These are phyloP conservation scores for Fraxinus platypoda DNA, from an alignment of 305 asterid species.

Conservation along the genomic window DNA sequence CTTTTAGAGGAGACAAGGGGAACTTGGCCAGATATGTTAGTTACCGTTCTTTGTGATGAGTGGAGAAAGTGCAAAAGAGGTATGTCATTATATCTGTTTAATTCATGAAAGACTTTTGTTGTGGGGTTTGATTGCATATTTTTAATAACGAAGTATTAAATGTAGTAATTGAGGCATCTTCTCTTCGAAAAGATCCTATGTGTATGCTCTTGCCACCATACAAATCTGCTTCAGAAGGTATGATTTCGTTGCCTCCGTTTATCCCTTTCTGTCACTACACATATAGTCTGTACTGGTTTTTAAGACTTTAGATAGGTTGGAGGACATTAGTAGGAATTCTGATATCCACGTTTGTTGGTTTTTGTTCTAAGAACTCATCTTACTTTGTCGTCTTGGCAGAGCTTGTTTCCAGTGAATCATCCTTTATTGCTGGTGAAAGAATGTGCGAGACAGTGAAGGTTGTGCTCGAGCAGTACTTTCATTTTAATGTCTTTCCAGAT, in stretches of 20 bases:
- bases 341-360: neutral
- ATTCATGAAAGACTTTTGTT: neutral
- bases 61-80: slow-evolving; percentile 99
- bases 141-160: slow-evolving; percentile 21
- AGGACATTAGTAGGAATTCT: neutral
- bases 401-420: slow-evolving; percentile 52
- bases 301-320: neutral
- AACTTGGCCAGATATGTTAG: slow-evolving; percentile 79
- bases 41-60: slow-evolving; percentile 72
- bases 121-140: slow-evolving; percentile 16
- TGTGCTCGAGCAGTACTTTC: slow-evolving; percentile 28
- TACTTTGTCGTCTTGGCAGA: slow-evolving; percentile 42
- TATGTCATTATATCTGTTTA: slow-evolving; percentile 19
- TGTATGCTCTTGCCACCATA: slow-evolving; percentile 54
- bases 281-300: neutral
- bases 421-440: slow-evolving; percentile 76
- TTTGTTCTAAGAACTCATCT: slow-evolving; percentile 17
- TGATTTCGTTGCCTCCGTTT: slow-evolving; percentile 16
- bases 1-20: slow-evolving; percentile 81
- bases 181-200: slow-evolving; percentile 84
- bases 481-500: slow-evolving; percentile 8
- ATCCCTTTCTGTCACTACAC: neutral
- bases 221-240: slow-evolving; percentile 54
- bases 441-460: slow-evolving; percentile 92
- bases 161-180: slow-evolving; percentile 88